A percentile compares a stretch with the other conserved stretches of the same genome.
phyloP scores from a whole-genome alignment of 139 green algal genomes.

The Desmodesmus armatus region DNA sequence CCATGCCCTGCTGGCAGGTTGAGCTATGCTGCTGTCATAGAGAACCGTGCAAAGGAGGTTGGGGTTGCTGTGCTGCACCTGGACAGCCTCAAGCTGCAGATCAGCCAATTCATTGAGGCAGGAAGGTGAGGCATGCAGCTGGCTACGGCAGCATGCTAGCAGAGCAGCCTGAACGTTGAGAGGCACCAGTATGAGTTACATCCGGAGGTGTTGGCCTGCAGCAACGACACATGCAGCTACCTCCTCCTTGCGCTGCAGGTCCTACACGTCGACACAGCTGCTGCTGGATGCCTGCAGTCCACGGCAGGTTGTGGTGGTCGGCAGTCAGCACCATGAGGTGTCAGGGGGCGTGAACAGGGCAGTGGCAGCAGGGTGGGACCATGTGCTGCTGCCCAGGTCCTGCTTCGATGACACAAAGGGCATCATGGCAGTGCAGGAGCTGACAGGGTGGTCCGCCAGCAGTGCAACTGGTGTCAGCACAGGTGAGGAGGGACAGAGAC shows the following conservation, averaged over 20 bases:
- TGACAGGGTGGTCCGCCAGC: neutral
- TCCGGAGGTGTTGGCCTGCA: no score
- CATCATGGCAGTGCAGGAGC: constrained; percentile 30
- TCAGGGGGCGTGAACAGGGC: constrained; percentile 54
- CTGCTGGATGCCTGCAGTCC: constrained; percentile 57
- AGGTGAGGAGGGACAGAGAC: no score
- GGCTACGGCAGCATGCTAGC: no score
- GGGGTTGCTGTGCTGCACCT: constrained; percentile 72
- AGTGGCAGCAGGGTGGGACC: constrained; percentile 14
- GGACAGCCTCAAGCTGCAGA: constrained; percentile 35
- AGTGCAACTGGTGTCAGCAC: constrained; percentile 1
- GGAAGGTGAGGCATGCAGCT: constrained; percentile 1
- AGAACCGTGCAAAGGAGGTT: constrained; percentile 78
- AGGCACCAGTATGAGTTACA: no score
- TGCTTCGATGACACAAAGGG: constrained; percentile 45
- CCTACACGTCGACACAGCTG: constrained; percentile 61
- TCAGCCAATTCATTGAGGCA: constrained; percentile 72
- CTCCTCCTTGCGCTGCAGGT: neutral
- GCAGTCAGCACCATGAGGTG: constrained; percentile 20
- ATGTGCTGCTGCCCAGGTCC: constrained; percentile 6
- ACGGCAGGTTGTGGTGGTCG: constrained; percentile 53
- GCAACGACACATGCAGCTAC: neutral
- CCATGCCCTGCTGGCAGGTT: no score
- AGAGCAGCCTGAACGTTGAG: no score
- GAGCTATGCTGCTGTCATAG: constrained; percentile 65